Evolutionary conservation across 805 yeast genomes (phyloP), one percentile per base, ranked within the genome.

Genomic region (Saccharomycopsis guyanensis): DNA sequence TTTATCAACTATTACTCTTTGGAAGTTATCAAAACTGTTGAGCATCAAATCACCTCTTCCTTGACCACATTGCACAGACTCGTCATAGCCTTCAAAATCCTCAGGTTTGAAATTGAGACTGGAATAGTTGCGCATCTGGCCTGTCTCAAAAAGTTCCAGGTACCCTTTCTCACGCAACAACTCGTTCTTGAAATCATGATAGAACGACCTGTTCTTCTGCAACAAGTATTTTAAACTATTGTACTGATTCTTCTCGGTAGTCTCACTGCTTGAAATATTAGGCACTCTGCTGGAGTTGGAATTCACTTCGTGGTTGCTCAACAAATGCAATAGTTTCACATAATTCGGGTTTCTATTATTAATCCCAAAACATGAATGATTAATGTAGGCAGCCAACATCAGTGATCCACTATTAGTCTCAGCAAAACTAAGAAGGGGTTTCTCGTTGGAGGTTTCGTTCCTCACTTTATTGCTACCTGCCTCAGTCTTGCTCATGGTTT

Each of bases 151-250:
- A 22, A 42, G 49, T 19, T 50, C 53, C 32, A 38, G 32, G 43
- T 41, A 50, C 4, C 53, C 53, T 38, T 50, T 50, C 7, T 50
- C 53, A 15, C 34, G 20, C 7, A 47, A 25, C 18, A 50, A 32
- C 18, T 35, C 35, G 25, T 48, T 34, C 22, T 42, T 47, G 39
- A 50, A 47, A 18, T 40, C 47, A 27, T 39, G 36, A 13, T 46
- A 24, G 25, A 42, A 50, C 6, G 7, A 15, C 10, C 24, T n/a
- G 24, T 44, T 46, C 40, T 43, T 50, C 23, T 44, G 48, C 18
- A 50, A 20, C 16, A 50, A 29, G 25, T 40, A 29, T 27, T 38
- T 42, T 12, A 50, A 38, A 29, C 43, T 50, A 22, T 47, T 47
- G 41, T 43, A 43, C 23, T 50, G 51, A 25, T 47, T 39, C 29